phyloP scores from a whole-genome alignment of 345 rosid species.

The Boechera retrofracta region DNA sequence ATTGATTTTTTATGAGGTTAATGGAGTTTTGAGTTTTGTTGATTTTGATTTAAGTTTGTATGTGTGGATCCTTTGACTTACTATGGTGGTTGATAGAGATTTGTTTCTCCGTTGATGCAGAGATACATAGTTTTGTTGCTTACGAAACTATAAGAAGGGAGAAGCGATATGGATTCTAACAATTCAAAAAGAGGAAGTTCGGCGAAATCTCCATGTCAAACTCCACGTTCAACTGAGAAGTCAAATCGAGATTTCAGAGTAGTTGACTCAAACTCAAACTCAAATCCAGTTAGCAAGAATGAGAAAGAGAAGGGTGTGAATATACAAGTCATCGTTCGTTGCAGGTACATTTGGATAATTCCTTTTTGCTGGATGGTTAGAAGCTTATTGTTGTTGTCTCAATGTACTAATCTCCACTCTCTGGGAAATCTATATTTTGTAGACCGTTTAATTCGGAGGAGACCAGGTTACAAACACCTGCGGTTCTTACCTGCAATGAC shows the following conservation, averaged over 20 bases:
- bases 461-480: constrained; percentile 69
- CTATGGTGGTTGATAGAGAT: background rate
- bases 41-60: background rate
- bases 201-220: constrained; percentile 80
- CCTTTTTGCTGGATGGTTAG: background rate
- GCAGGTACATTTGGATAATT: constrained; percentile 62
- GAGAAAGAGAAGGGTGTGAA: constrained; percentile 97
- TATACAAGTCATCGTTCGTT: constrained; percentile 94
- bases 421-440: background rate
- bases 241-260: constrained; percentile 81
- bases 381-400: background rate
- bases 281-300: constrained; percentile 57
- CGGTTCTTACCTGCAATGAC: constrained; percentile 85
- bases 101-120: constrained; percentile 27
- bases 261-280: constrained; percentile 61
- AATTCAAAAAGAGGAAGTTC: constrained; percentile 69
- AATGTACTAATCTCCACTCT: constrained; percentile 24
- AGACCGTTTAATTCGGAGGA: constrained; percentile 96
- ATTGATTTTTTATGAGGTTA: constrained; percentile 17
- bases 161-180: constrained; percentile 59
- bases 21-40: constrained; percentile 29
- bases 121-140: constrained; percentile 25
- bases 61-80: constrained; percentile 35
- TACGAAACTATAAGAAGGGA: constrained; percentile 13
- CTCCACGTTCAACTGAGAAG: constrained; percentile 91